Conservation (phyloP, 176 grass and related monocot genomes). For the Stipa capillata region DNA sequence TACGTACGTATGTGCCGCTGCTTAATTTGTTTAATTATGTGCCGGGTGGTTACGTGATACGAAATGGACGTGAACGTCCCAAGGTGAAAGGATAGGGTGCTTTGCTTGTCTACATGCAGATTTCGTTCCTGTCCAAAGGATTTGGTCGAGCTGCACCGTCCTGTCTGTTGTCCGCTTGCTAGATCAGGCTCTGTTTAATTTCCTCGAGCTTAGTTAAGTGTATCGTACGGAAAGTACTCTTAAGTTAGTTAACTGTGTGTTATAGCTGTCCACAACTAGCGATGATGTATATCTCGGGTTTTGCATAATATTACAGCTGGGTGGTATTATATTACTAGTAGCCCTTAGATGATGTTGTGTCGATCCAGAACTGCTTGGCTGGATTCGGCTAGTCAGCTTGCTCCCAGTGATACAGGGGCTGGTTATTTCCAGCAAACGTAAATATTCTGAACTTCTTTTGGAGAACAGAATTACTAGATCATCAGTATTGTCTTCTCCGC, state of each 20-base stretch:
- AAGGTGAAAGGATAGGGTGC: neutral
- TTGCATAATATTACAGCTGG: neutral
- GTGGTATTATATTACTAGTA: neutral
- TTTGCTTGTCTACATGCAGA: neutral
- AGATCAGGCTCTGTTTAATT: neutral
- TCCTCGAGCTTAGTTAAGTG: neutral
- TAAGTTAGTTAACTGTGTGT: neutral
- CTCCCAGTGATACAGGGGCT: neutral
- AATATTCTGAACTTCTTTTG: neutral
- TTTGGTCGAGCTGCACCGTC: neutral
- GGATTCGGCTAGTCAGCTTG: neutral
- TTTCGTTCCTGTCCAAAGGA: neutral
- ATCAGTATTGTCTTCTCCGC: neutral
- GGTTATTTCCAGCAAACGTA: neutral
- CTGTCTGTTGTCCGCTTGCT: neutral
- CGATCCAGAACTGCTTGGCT: neutral
- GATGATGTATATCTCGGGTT: neutral
- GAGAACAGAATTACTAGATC: neutral
- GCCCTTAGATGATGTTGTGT: neutral
- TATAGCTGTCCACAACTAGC: conserved; percentile 22
- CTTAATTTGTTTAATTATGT: neutral
- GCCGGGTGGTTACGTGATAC: neutral
- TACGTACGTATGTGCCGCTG: neutral
- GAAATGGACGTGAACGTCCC: neutral
- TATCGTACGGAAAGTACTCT: neutral